phyloP scores from a whole-genome alignment of 2,329 filamentous ascomycete species.

The Aspergillus tanneri region DNA sequence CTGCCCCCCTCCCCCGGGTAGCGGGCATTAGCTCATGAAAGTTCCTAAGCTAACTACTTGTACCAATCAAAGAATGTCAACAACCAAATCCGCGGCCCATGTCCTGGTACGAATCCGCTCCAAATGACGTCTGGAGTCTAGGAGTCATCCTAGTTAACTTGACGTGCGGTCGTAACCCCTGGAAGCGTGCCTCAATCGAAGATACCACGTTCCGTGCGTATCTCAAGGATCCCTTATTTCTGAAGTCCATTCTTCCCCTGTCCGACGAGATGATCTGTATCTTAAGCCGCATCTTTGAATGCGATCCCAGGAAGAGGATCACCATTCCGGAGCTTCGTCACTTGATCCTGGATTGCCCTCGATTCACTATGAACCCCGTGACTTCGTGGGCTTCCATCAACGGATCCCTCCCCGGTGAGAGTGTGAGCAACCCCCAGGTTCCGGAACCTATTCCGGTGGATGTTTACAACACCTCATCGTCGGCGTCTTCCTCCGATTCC shows the following conservation, averaged over 20 bases:
- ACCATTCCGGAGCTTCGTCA: constrained; percentile 75
- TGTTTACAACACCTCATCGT: constrained; percentile 36
- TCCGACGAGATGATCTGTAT: constrained; percentile 88
- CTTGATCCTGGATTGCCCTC: constrained; percentile 72
- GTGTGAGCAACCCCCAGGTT: constrained; percentile 36
- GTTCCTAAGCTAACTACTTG: constrained; percentile 2
- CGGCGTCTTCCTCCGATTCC: constrained; percentile 37
- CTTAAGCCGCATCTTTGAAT: constrained; percentile 81
- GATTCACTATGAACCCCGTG: constrained; percentile 59
- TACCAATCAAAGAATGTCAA: constrained; percentile 71
- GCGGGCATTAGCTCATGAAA: not conserved
- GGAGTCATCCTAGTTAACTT: constrained; percentile 97
- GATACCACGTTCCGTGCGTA: constrained; percentile 95
- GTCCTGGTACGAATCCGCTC: constrained; percentile 82
- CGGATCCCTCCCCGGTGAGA: constrained; percentile 36
- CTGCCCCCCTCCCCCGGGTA: constrained; percentile 14
- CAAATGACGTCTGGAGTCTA: constrained; percentile 98
- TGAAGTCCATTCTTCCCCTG: constrained; percentile 88
- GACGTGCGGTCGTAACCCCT: constrained; percentile 96
- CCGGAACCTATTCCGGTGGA: constrained; percentile 38
- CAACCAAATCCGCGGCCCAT: constrained; percentile 68
- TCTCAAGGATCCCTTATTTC: constrained; percentile 77
- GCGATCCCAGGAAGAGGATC: constrained; percentile 78
- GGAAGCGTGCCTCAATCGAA: constrained; percentile 92
- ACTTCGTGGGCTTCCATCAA: constrained; percentile 41